These are phyloP conservation scores for Polygonum maritimum DNA, from an alignment of 148 eudicot species.

Conservation along the genomic window DNA sequence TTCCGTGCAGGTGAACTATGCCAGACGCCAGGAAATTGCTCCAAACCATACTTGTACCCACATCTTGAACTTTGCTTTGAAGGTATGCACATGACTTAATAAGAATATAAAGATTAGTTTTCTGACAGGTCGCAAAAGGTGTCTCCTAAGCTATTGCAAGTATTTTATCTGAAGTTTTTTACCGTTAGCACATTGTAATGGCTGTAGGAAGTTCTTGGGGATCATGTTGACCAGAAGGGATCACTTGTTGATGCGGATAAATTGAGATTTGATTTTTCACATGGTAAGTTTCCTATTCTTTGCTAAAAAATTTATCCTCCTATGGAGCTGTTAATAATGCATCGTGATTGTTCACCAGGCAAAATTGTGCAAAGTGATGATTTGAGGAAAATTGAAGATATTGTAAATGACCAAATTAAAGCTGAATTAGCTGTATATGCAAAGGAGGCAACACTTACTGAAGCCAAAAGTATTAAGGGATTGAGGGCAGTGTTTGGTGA, in stretches of 20 bases:
- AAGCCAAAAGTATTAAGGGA: constrained; percentile 82
- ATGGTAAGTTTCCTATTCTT: constrained; percentile 37
- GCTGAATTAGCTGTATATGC: constrained; percentile 73
- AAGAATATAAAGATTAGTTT: background rate
- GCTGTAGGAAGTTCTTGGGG: constrained; percentile 84
- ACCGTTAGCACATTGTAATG: background rate
- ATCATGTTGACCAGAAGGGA: constrained; percentile 96
- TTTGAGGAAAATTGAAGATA: constrained; percentile 62
- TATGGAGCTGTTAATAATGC: background rate
- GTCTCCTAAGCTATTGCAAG: background rate
- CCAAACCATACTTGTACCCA: constrained; percentile 99
- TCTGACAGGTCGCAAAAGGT: background rate
- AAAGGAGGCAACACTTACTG: constrained; percentile 69
- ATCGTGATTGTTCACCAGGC: constrained; percentile 33
- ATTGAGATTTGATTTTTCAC: constrained; percentile 91
- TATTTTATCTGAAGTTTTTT: background rate
- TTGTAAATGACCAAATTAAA: constrained; percentile 86
- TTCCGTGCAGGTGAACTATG: constrained; percentile 67
- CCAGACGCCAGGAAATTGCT: constrained; percentile 75
- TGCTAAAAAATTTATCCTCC: background rate
- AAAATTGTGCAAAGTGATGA: constrained; percentile 85
- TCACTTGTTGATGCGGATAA: constrained; percentile 96
- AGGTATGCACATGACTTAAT: constrained; percentile 32
- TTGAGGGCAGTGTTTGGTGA: constrained; percentile 98
- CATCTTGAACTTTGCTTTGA: constrained; percentile 90